Evolutionary conservation across 805 yeast genomes (phyloP).

Genomic region (Komagataella mondaviorum): DNA sequence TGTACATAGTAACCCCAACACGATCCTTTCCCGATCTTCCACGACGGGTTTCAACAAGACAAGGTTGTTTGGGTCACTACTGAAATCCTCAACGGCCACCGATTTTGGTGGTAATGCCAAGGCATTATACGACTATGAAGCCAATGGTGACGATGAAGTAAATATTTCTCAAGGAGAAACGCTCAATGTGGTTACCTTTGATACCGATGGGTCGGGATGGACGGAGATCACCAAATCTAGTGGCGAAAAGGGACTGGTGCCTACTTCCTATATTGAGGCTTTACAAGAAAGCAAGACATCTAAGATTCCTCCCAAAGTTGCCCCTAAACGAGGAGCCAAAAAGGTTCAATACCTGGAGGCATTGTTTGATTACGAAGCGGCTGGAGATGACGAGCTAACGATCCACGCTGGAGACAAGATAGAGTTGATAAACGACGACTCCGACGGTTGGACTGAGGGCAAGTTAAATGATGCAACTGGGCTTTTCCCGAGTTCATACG

Average conservation of each 20-base stretch:
- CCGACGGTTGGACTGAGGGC: constrained; percentile 93
- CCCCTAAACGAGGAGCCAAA: constrained; percentile 65
- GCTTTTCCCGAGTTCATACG: constrained; percentile 71
- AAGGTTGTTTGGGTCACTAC: constrained; percentile 22
- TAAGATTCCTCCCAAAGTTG: constrained; percentile 65
- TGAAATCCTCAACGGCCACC: constrained; percentile 9
- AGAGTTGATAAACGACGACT: constrained; percentile 54
- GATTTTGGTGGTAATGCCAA: constrained; percentile 12
- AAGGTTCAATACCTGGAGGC: constrained; percentile 53
- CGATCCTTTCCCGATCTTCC: not conserved
- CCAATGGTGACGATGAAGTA: constrained; percentile 68
- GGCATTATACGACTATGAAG: constrained; percentile 54
- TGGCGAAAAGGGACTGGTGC: constrained; percentile 63
- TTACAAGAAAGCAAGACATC: constrained; percentile 9
- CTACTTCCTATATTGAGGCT: constrained; percentile 62
- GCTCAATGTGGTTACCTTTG: constrained; percentile 44
- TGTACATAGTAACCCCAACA: not conserved
- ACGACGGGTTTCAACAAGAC: constrained; percentile 9
- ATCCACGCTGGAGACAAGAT: constrained; percentile 65
- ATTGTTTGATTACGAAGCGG: constrained; percentile 62
- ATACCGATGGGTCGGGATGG: constrained; percentile 88
- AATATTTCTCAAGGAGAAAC: constrained; percentile 46
- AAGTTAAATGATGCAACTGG: constrained; percentile 56
- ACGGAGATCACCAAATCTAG: constrained; percentile 39
- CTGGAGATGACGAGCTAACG: constrained; percentile 68